These are phyloP conservation scores for Raddia guianensis DNA, from an alignment of 176 grass and related monocot genomes.

Conservation along the genomic window DNA sequence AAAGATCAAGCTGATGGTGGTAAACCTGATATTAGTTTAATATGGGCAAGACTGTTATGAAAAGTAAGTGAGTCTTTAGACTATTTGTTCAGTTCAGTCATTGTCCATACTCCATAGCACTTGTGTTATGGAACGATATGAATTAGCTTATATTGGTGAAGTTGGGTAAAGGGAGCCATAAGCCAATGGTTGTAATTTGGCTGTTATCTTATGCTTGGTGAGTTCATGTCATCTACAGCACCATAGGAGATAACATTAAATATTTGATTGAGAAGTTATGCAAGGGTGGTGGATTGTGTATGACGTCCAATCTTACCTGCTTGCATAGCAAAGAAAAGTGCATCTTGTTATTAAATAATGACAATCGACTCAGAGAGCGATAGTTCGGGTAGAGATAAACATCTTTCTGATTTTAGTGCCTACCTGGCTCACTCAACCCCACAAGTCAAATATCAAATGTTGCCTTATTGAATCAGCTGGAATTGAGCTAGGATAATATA, in stretches of 20 bases:
- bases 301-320: conserved; percentile 27
- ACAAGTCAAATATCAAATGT: conserved; percentile 39
- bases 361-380: conserved; percentile 39
- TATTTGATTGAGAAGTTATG: conserved; percentile 34
- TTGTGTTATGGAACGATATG: conserved; percentile 6
- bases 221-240: conserved; percentile 16
- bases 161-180: conserved; percentile 25
- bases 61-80: neutral
- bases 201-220: conserved; percentile 36
- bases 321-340: conserved; percentile 21
- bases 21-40: conserved; percentile 13
- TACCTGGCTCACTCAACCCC: conserved; percentile 26
- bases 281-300: conserved; percentile 23
- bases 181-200: neutral
- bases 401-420: conserved; percentile 19
- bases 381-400: conserved; percentile 39
- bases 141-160: conserved; percentile 41
- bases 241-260: conserved; percentile 20
- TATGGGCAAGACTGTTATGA: neutral
- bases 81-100: conserved; percentile 33
- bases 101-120: neutral
- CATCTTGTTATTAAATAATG: conserved; percentile 12
- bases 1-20: neutral
- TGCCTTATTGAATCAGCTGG: conserved; percentile 9
- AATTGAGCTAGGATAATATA: conserved; percentile 4